Base-by-base conservation (phyloP, 2,329 filamentous ascomycete species). In the Endoconidiophora laricicola region DNA sequence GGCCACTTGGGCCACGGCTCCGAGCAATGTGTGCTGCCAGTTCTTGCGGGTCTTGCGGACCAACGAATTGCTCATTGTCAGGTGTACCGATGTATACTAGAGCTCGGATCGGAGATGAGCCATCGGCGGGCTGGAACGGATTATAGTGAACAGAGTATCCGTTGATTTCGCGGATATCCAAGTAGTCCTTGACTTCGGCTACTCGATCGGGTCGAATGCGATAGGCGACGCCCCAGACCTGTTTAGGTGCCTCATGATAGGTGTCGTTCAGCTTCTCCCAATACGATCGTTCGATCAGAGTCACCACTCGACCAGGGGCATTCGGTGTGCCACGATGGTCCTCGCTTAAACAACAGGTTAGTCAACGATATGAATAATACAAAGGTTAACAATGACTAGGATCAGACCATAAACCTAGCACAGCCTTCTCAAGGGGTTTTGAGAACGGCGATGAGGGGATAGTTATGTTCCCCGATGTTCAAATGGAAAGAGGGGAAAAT, bases 161-260 rank as follows among this genome's bases (percentile, higher is more conserved):
- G 66, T 96, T 94, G 61, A 96, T 94, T 66, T 98, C 91, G 43
- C 91, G 81, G 56, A 95, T 90, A 64, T 96, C 88, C 44, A 98
- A 83, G 63, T 95, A 95, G 52, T 80, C 74, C 57, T 85, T 81
- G 3, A 95, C 90, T 66, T 90, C 81, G 54, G 78, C 73, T 20
- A 93, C 86, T 56, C 79, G 74, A 2, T 76, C 70, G 5, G 79
- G 65, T 24, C 74, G 71, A 64, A 94, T 90, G 60, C 90, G 83
- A 68, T 95, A 93, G 55, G 90, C 91, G 14, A 86, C 84, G 52
- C 91, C 91, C 88, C 88, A 96, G 58, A 95, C 86, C 58, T 67
- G 72, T 49, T 76, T 75, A 51, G 73, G 75, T 24, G 72, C 76
- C 26, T 69, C 65, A 55, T 75, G 69, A 60, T 83, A 75, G 57